Percentiles rank a stretch among this genome's conserved stretches.
Evolutionary conservation across 208 protist species (phyloP).

Genomic region (Trypanosoma boissoni): DNA sequence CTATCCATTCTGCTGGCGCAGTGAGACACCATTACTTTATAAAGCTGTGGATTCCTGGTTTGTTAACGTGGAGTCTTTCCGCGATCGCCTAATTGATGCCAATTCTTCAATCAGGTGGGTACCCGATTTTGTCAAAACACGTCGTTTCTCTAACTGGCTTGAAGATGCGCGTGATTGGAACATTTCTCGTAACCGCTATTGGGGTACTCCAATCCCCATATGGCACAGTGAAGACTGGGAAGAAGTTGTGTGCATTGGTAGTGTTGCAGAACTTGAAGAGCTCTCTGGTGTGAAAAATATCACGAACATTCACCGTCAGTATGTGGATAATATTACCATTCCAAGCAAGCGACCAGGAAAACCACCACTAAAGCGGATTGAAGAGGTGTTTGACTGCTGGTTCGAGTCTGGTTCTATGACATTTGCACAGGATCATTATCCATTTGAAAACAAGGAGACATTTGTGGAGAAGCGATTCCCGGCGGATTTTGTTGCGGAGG

Average conservation of each 20-base stretch:
- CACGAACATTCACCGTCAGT: constrained; percentile 96
- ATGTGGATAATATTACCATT: constrained; percentile 98
- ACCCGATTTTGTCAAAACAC: constrained; percentile 96
- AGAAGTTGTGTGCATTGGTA: constrained; percentile 96
- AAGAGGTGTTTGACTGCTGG: constrained; percentile 99
- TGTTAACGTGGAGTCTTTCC: constrained; percentile 96
- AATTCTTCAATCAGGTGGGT: constrained; percentile 98
- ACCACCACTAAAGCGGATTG: constrained; percentile 87
- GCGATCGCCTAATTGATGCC: constrained; percentile 93
- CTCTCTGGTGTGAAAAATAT: constrained; percentile 90
- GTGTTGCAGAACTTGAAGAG: constrained; percentile 96
- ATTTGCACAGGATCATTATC: constrained; percentile 99
- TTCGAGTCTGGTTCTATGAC: constrained; percentile 99
- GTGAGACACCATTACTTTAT: constrained; percentile 98
- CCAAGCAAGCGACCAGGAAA: constrained; percentile 92
- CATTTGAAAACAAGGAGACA: constrained; percentile 98
- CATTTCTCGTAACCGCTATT: constrained; percentile 98
- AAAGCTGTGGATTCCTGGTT: constrained; percentile 99
- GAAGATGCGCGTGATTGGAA: constrained; percentile 98
- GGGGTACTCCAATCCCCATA: constrained; percentile 99
- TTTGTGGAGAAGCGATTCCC: constrained; percentile 94
- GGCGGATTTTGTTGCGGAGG: constrained; percentile 99
- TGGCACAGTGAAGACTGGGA: constrained; percentile 97
- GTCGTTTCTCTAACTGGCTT: constrained; percentile 99
- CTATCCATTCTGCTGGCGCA: constrained; percentile 99